phyloP scores from a whole-genome alignment of 1,284 basidiomycete genomes.

The Moesziomyces antarcticus region DNA sequence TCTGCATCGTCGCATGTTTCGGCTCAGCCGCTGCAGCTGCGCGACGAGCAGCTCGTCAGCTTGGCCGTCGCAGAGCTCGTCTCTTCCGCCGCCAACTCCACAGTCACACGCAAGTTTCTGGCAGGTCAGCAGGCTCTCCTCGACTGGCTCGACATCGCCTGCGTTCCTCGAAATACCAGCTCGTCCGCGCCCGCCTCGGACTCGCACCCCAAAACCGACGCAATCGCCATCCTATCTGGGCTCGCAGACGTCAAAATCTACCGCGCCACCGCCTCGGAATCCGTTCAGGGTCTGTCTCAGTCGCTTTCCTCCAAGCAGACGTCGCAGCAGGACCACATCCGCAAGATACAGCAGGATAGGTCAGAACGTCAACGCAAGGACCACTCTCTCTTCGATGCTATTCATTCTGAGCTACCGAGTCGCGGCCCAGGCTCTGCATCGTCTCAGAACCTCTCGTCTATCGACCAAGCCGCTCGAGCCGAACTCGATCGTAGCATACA shows the following conservation, averaged over 20 bases:
- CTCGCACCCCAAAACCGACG: slow-evolving; percentile 8
- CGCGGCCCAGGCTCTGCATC: not conserved
- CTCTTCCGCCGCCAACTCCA: slow-evolving; percentile 33
- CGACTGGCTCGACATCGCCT: slow-evolving; percentile 41
- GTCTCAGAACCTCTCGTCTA: not conserved
- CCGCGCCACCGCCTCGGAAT: slow-evolving; percentile 18
- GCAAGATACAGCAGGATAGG: slow-evolving; percentile 19
- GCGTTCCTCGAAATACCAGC: slow-evolving; percentile 10
- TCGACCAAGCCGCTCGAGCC: not conserved
- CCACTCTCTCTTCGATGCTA: slow-evolving; percentile 12
- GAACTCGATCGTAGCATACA: slow-evolving; percentile 8
- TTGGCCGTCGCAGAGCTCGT: slow-evolving; percentile 36
- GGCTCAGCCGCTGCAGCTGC: not conserved
- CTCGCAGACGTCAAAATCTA: slow-evolving; percentile 35
- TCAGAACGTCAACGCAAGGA: slow-evolving; percentile 31
- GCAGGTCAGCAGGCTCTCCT: slow-evolving; percentile 33
- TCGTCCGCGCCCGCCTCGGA: not conserved
- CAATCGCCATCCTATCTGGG: slow-evolving; percentile 33
- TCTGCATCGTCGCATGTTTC: not conserved
- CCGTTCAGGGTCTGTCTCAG: slow-evolving; percentile 22
- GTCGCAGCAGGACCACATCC: slow-evolving; percentile 21
- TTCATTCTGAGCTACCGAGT: slow-evolving; percentile 12
- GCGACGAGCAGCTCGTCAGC: slow-evolving; percentile 20
- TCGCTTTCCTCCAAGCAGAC: slow-evolving; percentile 25
- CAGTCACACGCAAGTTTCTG: slow-evolving; percentile 27